Base-by-base conservation (phyloP, 768 basidiomycete genomes). In the Amylocystis lapponica region DNA sequence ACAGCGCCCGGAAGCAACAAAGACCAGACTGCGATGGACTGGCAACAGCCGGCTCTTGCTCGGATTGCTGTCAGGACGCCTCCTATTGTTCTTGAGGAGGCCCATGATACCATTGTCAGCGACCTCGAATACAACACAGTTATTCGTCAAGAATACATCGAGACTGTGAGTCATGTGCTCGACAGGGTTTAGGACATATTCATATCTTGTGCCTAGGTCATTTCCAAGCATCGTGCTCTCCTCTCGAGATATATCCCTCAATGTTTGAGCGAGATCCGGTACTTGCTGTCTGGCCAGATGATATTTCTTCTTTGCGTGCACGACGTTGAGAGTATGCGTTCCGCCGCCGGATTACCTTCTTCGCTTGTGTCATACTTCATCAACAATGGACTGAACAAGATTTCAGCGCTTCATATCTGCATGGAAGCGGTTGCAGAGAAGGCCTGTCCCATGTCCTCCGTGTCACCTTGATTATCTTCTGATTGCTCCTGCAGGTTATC, bases 91-190 rank as follows among this genome's bases (percentile, higher is more conserved):
- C 65, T 85, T 22, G 95, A 96, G 59, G 80, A 79, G 46, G 77
- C 86, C 0, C 79, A 81, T 41, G 93, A 95, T 57, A 83, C 81
- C 14, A 77, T 88, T 31, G 82, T 83, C 14, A 90, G 86, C 52
- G 91, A 93, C 48, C 71, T 97, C 19, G 93, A 95, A 61, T 96
- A 94, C 58, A 94, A 91, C 57, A 84, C 91, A 4, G 83, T 93
- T 22, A 76, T 98, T 39, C 73, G 93, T 14, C 84, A 85, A 53
- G 91, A 94, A 54, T 94, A 85, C 53, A 81, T 81, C 0, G 73
- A 81, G 49, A 82, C 77, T 27, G 90, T 89, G 54, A 52, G 79
- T 51, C 9, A 31, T 39, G 13, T 21, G 4, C 39, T 30, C n/a
- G n/a, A n/a, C n/a, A 34, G 2, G 3, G 35, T 41, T 36, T 4